Base-by-base conservation (phyloP, 108 stramenopile genomes). In the Discostella stelligeroides region DNA sequence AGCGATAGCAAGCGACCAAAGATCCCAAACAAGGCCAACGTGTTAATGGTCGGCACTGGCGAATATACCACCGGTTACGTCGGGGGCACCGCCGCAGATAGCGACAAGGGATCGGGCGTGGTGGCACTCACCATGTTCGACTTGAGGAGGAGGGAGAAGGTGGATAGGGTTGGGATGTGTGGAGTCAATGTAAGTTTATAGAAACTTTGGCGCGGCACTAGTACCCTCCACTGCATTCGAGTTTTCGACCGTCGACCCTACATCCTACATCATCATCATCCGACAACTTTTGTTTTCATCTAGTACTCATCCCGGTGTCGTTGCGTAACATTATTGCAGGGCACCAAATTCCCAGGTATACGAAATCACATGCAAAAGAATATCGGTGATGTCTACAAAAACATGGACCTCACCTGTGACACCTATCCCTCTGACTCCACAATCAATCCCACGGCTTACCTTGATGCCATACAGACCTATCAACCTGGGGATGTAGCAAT, bases 51-150 rank as follows among this genome's bases (percentile, higher is more conserved):
- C n/a, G 94, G 94, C 10, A 97, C 94, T 0, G 95, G 98, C 2
- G 98, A 99, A 79, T 98, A 98, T 83, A 96, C 95, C 23, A 97
- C 96, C 5, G 98, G 98, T 12, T 99, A 92, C 70, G 96, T 97
- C 34, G 96, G 94, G 10, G 94, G 90, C 5, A 79, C 73, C 24
- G 90, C 90, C 17, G 87, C 95, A 6, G 83, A 88, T 46, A 92
- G 91, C 39, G 99, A 99, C 83, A 99, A 99, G 75, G 92, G 94
- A 8, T 97, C 98, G n/a, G 99, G 99, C n/a, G 99, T 99, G 15
- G 99, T 99, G 14, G 97, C 95, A 30, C 74, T 98, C 60, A 96
- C 97, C 38, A 97, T 98, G 95, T 92, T 98, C 59, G 98, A 99
- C 81, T 81, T 99, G 47, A 82, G 97, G 10, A 77, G 94, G 20